Evolutionary conservation across 2,329 filamentous ascomycete genomes (phyloP).

Genomic region (Aspergillaceae sp.): DNA sequence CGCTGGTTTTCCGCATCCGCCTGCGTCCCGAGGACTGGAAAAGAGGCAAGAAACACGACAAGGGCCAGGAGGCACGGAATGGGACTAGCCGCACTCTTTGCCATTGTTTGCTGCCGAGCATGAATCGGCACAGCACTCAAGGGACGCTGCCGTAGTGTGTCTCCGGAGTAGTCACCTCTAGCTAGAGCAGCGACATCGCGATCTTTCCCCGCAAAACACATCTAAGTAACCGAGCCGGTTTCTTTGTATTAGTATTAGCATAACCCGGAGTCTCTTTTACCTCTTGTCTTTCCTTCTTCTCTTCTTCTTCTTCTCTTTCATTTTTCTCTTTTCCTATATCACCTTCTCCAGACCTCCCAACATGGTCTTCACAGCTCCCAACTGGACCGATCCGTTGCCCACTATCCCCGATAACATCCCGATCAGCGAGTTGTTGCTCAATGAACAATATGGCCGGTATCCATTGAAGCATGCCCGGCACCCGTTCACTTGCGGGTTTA

Average conservation of each 20-base stretch:
- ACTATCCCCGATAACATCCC: constrained; percentile 66
- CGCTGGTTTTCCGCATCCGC: too few species aligned
- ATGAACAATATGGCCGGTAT: constrained; percentile 60
- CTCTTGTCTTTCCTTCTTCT: background rate
- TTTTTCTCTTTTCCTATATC: background rate
- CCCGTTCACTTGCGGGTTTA: constrained; percentile 69
- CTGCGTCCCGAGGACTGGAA: too few species aligned
- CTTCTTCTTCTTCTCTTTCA: background rate
- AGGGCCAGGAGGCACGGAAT: too few species aligned
- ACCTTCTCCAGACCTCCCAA: background rate
- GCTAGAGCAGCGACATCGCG: background rate
- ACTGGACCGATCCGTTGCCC: constrained; percentile 32
- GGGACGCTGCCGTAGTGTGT: too few species aligned
- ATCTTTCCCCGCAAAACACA: background rate
- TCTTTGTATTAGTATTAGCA: too few species aligned
- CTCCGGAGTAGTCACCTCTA: too few species aligned
- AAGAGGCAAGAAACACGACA: too few species aligned
- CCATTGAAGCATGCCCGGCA: constrained; percentile 55
- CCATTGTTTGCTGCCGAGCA: too few species aligned
- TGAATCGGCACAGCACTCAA: too few species aligned
- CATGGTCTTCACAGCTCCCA: constrained; percentile 41
- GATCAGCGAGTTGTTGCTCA: constrained; percentile 67
- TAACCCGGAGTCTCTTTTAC: background rate
- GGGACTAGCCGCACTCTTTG: too few species aligned
- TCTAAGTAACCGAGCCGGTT: too few species aligned